Percentiles rank a stretch among this genome's conserved stretches.
These are phyloP conservation scores for Quercus phellos DNA, from an alignment of 331 rosid species.

Conservation along the genomic window DNA sequence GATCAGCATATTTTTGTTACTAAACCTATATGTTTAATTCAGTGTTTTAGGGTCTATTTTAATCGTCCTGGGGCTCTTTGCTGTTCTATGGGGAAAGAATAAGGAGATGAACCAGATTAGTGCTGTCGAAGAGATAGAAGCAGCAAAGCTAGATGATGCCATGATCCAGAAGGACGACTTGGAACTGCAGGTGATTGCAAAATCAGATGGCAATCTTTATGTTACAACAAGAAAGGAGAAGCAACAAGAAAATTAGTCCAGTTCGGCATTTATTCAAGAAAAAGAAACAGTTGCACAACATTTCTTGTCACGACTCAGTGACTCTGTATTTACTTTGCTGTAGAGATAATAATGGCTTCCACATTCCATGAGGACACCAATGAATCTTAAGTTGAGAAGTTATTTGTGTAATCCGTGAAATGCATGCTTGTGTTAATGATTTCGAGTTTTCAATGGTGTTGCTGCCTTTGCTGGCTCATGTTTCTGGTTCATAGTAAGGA, in stretches of 20 bases:
- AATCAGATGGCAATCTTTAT: slow-evolving; percentile 3
- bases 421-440: too few species aligned
- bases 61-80: slow-evolving; percentile 65
- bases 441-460: too few species aligned
- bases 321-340: too few species aligned
- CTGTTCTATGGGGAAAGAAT: slow-evolving; percentile 80
- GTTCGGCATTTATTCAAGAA: neutral
- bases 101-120: slow-evolving; percentile 35
- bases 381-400: too few species aligned
- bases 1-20: neutral
- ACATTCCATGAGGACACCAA: too few species aligned
- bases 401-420: too few species aligned
- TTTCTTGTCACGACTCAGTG: too few species aligned
- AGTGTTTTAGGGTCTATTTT: slow-evolving; percentile 59
- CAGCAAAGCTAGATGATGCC: neutral
- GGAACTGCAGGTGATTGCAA: slow-evolving; percentile 19
- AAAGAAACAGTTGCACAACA: too few species aligned
- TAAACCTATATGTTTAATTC: neutral
- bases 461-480: too few species aligned
- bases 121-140: neutral
- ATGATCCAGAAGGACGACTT: slow-evolving; percentile 7
- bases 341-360: too few species aligned
- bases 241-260: neutral
- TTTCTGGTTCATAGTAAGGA: too few species aligned
- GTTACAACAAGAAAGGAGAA: neutral